Base-by-base conservation (phyloP, 768 basidiomycete species). In the Hericium rajendrae region DNA sequence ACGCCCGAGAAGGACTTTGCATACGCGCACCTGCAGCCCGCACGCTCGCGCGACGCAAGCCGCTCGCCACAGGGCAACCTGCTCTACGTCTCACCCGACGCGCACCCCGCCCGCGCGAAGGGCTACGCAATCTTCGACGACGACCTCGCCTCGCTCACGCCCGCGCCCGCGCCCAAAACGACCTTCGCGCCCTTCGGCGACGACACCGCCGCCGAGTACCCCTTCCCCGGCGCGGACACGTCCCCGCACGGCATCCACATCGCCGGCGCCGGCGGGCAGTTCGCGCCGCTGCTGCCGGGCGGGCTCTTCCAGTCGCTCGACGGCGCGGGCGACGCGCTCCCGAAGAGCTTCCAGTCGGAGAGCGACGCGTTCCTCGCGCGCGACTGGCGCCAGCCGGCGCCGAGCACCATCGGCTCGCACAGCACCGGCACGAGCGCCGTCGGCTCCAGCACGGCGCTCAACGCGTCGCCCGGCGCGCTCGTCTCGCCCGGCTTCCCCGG, bases 121-220 rank as follows among this genome's bases (percentile, higher is more conserved):
- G 74, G 71, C 13, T 77, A 76, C 64, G 56, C 69, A 20, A 65
- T 72, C 38, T 75, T 78, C 61, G 73, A 76, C 54, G 74, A 76
- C 37, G 71, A 74, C 51, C 57, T 72, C 39, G 68, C 73, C n/a
- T 66, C 72, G 26, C 57, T 71, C 32, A 57, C 63, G 18, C 22
- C 22, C 22, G 67, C 64, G 41, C 64, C 56, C 26, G 49, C 56
- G 15, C 64, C 59, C 43, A 58, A 59, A n/a, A 64, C 68, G 10
- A 71, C 70, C 2, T 84, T 85, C 66, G 77, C 79, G 38, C 81
- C 83, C 6, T 86, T 87, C 60, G 68, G 67, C 50, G 82, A 82
- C 57, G 56, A 67, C 43, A 75, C 76, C 41, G 59, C 60, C 54
- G 53, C n/a, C 49, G 56, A 20, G 55, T 22, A 22, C 22, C 22